A percentile compares a stretch with the other conserved stretches of the same genome.
Evolutionary conservation across 768 basidiomycete species (phyloP).

Genomic region (Podaxis carcinomalis): DNA sequence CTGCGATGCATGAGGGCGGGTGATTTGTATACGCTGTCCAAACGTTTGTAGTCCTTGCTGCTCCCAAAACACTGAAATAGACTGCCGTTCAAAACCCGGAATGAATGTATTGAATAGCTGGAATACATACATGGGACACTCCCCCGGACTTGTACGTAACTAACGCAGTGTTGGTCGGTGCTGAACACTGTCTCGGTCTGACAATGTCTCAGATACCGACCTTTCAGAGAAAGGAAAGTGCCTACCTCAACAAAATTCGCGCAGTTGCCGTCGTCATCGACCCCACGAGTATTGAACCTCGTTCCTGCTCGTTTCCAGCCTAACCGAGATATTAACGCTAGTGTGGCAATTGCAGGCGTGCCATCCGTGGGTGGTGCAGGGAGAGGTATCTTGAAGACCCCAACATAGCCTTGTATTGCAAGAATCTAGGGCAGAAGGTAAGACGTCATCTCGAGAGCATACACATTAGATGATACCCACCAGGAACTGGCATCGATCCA

Average conservation of each 20-base stretch:
- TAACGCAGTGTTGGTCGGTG: slow-evolving; percentile 82
- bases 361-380: slow-evolving; percentile 73
- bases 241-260: slow-evolving; percentile 95
- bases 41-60: slow-evolving; percentile 96
- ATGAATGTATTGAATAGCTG: slow-evolving; percentile 13
- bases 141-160: slow-evolving; percentile 92
- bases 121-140: slow-evolving; percentile 83
- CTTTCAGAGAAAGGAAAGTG: slow-evolving; percentile 6
- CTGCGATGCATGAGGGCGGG: slow-evolving; percentile 91
- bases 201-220: slow-evolving; percentile 14
- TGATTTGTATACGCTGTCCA: slow-evolving; percentile 91
- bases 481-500: slow-evolving; percentile 84
- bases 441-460: slow-evolving; percentile 9
- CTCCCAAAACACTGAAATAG: slow-evolving; percentile 88
- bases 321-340: slow-evolving; percentile 81
- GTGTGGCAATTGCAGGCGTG: slow-evolving; percentile 65
- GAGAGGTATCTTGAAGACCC: slow-evolving; percentile 72
- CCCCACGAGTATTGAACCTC: slow-evolving; percentile 93
- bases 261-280: slow-evolving; percentile 91
- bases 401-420: slow-evolving; percentile 92
- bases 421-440: slow-evolving; percentile 50
- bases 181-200: slow-evolving; percentile 91
- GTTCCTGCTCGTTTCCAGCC: slow-evolving; percentile 97
- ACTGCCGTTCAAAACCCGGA: slow-evolving; percentile 15
- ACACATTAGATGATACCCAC: slow-evolving; percentile 40